Conservation (phyloP, 2,329 filamentous ascomycete genomes). For the Penicillium hordei region DNA sequence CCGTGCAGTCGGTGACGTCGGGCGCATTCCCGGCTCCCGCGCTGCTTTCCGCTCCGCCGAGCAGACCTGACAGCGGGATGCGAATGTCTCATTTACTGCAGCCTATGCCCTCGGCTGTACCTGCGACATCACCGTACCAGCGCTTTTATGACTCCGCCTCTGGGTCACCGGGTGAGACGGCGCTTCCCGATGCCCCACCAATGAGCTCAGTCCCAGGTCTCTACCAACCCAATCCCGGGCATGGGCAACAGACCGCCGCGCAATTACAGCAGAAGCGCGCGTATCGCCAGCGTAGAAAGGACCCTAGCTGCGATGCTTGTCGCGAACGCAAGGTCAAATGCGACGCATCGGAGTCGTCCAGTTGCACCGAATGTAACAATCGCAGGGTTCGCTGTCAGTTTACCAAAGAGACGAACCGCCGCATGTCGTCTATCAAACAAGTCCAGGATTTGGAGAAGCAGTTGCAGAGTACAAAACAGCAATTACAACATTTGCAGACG, state of each 20-base stretch:
- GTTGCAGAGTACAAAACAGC: constrained; percentile 73
- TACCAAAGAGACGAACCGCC: constrained; percentile 95
- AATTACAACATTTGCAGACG: constrained; percentile 72
- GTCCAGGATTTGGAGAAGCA: constrained; percentile 96
- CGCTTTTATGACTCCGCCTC: constrained; percentile 44
- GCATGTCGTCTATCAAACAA: constrained; percentile 99
- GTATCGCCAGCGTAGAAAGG: constrained; percentile 91
- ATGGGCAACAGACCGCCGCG: constrained; percentile 56
- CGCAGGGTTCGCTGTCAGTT: constrained; percentile 97
- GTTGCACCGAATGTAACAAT: constrained; percentile 96
- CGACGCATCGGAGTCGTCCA: constrained; percentile 92
- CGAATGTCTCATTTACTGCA: constrained; percentile 45
- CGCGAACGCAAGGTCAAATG: constrained; percentile 81
- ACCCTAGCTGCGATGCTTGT: constrained; percentile 96
- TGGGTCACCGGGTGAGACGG: constrained; percentile 42
- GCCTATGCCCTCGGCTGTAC: constrained; percentile 31
- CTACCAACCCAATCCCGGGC: constrained; percentile 44
- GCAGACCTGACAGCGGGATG: constrained; percentile 41
- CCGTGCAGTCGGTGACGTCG: constrained; percentile 39
- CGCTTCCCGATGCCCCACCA: constrained; percentile 35
- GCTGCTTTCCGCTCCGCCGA: constrained; percentile 40
- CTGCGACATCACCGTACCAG: constrained; percentile 31
- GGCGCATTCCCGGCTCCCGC: constrained; percentile 32
- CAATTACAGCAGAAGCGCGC: constrained; percentile 81
- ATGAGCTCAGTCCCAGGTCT: constrained; percentile 39